Conservation (phyloP, 1,284 basidiomycete genomes). For the Malassezia cuniculi region DNA sequence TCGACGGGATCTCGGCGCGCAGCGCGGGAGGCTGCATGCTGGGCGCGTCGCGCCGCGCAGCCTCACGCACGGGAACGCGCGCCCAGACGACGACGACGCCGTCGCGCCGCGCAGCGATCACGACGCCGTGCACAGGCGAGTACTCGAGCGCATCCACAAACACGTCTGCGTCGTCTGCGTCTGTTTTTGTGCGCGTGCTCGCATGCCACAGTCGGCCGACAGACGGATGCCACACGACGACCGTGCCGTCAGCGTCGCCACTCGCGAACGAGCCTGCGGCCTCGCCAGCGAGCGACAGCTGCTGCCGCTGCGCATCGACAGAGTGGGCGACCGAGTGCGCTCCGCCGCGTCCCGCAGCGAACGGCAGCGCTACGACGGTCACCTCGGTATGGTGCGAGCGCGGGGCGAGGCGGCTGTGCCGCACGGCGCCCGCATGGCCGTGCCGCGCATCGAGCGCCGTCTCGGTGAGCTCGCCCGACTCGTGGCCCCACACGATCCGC, state of each 20-base stretch:
- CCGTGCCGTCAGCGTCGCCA: conserved; percentile 35
- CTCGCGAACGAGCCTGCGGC: conserved; percentile 32
- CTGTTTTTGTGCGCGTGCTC: conserved; percentile 3
- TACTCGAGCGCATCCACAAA: conserved; percentile 20
- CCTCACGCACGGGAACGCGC: conserved; percentile 18
- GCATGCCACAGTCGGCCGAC: conserved; percentile 28
- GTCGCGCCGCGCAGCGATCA: conserved; percentile 25
- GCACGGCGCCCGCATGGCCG: conserved; percentile 31
- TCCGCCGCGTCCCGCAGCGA: conserved; percentile 26
- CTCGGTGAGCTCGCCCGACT: conserved; percentile 58
- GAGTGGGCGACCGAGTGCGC: conserved; percentile 29
- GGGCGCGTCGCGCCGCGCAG: neutral
- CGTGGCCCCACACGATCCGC: conserved; percentile 63
- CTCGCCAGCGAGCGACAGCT: conserved; percentile 27
- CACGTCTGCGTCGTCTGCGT: conserved; percentile 1
- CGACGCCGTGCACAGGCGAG: conserved; percentile 23
- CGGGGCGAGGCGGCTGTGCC: conserved; percentile 23
- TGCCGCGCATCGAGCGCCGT: conserved; percentile 47
- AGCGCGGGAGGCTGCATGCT: neutral
- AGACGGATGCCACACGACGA: conserved; percentile 32
- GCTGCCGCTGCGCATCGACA: conserved; percentile 28
- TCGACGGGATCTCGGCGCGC: too few relatives aligned
- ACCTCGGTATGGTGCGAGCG: conserved; percentile 25
- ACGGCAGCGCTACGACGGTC: conserved; percentile 25
- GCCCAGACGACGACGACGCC: conserved; percentile 36